Evolutionary conservation across 2,329 filamentous ascomycete genomes (phyloP).

Genomic region (Ceratocystis alfenasii): DNA sequence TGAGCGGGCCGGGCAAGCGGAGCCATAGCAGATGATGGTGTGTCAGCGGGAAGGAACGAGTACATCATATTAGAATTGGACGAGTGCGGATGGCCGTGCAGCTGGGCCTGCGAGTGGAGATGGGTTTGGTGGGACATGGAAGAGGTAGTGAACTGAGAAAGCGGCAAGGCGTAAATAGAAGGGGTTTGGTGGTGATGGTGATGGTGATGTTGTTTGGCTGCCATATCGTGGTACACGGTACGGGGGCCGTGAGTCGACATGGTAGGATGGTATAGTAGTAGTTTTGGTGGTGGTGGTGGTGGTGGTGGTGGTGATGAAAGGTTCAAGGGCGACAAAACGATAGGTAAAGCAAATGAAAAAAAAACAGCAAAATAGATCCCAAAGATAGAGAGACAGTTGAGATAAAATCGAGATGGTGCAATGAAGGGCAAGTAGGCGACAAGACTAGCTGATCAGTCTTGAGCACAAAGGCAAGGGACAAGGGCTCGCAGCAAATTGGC

Average conservation of each 20-base stretch:
- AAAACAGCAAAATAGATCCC: background rate
- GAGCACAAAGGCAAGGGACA: background rate
- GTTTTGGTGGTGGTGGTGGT: background rate
- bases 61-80: conserved; percentile 18
- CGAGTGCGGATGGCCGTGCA: conserved; percentile 6
- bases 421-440: background rate
- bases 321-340: background rate
- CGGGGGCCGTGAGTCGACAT: conserved; percentile 15
- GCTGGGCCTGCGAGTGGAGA: conserved; percentile 5
- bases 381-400: background rate
- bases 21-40: background rate
- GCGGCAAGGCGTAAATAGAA: conserved; percentile 9
- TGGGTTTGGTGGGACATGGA: conserved; percentile 1
- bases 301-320: background rate
- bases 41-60: conserved; percentile 15
- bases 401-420: background rate
- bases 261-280: background rate
- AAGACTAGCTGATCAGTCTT: conserved; percentile 12
- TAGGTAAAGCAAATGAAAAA: background rate
- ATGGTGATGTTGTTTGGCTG: conserved; percentile 15
- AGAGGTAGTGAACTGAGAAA: background rate
- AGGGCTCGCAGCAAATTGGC: background rate
- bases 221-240: conserved; percentile 14
- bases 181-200: conserved; percentile 3
- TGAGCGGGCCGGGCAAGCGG: background rate